Conservation (phyloP, 371 early-diverging fungal species). For the Mucor racemosus region DNA sequence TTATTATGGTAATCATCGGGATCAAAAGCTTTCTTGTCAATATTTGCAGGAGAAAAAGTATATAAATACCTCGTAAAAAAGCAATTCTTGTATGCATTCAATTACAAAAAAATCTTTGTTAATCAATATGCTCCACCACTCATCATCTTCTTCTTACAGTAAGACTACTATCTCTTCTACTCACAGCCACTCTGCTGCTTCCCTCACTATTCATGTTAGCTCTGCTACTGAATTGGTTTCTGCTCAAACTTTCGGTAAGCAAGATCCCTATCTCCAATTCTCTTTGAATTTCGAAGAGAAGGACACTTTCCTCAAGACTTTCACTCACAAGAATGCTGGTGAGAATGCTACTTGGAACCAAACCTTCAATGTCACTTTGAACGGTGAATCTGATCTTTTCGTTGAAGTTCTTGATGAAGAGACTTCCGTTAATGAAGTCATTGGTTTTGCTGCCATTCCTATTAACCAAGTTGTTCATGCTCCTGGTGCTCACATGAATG, state of each 20-base stretch:
- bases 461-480: constrained; percentile 59
- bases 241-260: constrained; percentile 58
- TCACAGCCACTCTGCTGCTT: constrained; percentile 18
- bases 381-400: constrained; percentile 56
- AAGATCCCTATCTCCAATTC: constrained; percentile 64
- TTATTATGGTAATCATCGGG: constrained; percentile 10
- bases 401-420: constrained; percentile 65
- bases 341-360: constrained; percentile 63
- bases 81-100: not conserved
- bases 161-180: not conserved
- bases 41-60: constrained; percentile 13
- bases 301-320: constrained; percentile 59
- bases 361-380: constrained; percentile 49
- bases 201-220: constrained; percentile 46
- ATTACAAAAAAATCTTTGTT: not conserved
- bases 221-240: constrained; percentile 46
- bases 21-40: constrained; percentile 22
- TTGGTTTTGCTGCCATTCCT: constrained; percentile 68
- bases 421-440: constrained; percentile 48
- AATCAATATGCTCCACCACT: constrained; percentile 22
- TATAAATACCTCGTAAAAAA: constrained; percentile 5
- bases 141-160: constrained; percentile 14
- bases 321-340: constrained; percentile 60
- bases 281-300: constrained; percentile 48
- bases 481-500: constrained; percentile 54